Evolutionary conservation across 2,329 filamentous ascomycete species (phyloP).

Genomic region (Xylariaceae sp.): DNA sequence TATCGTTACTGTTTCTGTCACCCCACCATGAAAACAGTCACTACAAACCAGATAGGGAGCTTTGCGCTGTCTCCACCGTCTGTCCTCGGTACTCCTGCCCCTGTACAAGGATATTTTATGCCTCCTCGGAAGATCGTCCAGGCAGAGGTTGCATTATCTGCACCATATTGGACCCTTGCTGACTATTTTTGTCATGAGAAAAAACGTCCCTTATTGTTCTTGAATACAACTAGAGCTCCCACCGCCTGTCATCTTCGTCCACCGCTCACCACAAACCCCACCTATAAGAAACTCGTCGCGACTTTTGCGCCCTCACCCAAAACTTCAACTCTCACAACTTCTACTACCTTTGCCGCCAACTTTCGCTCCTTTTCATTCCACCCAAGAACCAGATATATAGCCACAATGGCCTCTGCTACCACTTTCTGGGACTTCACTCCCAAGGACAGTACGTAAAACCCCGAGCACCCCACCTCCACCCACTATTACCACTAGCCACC

Average conservation of each 20-base stretch:
- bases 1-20: slow-evolving; percentile 21
- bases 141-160: background rate
- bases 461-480: background rate
- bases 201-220: slow-evolving; percentile 25
- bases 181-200: slow-evolving; percentile 31
- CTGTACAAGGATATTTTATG: slow-evolving; percentile 6
- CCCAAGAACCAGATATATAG: slow-evolving; percentile 25
- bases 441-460: slow-evolving; percentile 70
- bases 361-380: slow-evolving; percentile 7
- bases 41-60: slow-evolving; percentile 11
- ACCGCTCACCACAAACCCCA: slow-evolving; percentile 31
- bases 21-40: slow-evolving; percentile 11
- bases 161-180: slow-evolving; percentile 19
- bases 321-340: slow-evolving; percentile 26
- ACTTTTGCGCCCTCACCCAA: slow-evolving; percentile 8
- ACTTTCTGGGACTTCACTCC: slow-evolving; percentile 85
- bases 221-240: slow-evolving; percentile 24
- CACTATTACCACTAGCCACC: slow-evolving; percentile 1
- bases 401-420: slow-evolving; percentile 70
- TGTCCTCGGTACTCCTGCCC: slow-evolving; percentile 14
- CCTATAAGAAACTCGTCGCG: slow-evolving; percentile 24
- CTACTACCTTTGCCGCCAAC: slow-evolving; percentile 12
- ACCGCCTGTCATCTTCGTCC: slow-evolving; percentile 26
- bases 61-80: slow-evolving; percentile 9
- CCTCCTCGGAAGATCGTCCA: background rate